Conservation (phyloP, 2,329 filamentous ascomycete species). For the Ophiostoma tasmaniense region DNA sequence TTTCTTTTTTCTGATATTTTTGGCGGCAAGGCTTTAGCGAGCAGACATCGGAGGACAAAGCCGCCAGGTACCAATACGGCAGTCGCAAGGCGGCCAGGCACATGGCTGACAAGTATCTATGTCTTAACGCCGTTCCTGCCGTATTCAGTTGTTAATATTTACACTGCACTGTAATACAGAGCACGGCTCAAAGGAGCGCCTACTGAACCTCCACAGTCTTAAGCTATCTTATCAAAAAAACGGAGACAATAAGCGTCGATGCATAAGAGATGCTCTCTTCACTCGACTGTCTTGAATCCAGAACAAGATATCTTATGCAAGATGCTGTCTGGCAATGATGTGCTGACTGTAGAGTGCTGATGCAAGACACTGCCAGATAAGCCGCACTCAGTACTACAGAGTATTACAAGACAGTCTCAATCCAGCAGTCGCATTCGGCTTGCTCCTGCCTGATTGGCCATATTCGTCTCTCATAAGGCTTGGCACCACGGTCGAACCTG, state of each 20-base stretch:
- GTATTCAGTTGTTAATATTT: no score
- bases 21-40: no score
- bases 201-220: background rate
- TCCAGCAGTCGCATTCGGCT: background rate
- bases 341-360: background rate
- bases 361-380: background rate
- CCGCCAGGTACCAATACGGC: background rate
- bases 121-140: background rate
- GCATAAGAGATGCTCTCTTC: background rate
- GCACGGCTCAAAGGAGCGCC: no score
- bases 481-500: background rate
- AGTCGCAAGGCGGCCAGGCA: background rate
- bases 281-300: background rate
- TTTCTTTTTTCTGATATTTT: background rate
- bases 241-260: background rate
- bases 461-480: background rate
- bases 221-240: background rate
- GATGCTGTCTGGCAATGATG: background rate
- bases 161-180: no score
- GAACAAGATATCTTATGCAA: background rate
- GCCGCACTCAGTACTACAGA: no score
- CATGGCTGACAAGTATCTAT: background rate
- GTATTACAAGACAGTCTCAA: background rate
- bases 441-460: background rate
- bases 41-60: background rate